phyloP scores from a whole-genome alignment of 176 grass and related monocot genomes.

The Oryza glaberrima region DNA sequence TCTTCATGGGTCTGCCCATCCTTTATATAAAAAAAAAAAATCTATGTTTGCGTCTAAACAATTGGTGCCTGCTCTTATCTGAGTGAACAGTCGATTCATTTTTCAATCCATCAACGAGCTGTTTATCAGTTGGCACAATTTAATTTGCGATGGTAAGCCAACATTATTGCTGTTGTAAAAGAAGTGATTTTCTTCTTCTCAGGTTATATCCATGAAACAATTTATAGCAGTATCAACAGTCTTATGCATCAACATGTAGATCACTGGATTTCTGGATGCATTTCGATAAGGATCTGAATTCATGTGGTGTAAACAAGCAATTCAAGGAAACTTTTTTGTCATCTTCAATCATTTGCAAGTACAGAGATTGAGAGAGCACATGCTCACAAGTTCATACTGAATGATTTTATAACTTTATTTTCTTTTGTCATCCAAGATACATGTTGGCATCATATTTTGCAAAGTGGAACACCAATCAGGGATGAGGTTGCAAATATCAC shows the following conservation, averaged over 20 bases:
- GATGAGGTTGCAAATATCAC: constrained; percentile 10
- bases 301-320: background rate
- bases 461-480: background rate
- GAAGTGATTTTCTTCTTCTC: background rate
- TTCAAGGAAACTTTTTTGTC: background rate
- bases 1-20: background rate
- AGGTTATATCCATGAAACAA: constrained; percentile 1
- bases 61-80: background rate
- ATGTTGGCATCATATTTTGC: background rate
- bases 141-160: background rate
- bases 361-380: background rate
- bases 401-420: background rate
- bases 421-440: background rate
- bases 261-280: background rate
- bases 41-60: background rate
- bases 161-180: background rate
- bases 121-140: background rate
- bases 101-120: background rate
- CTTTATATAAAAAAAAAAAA: background rate
- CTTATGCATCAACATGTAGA: background rate
- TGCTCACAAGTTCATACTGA: background rate
- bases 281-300: background rate
- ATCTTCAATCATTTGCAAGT: background rate
- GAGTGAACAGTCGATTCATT: background rate
- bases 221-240: background rate